These are phyloP conservation scores for Cynara cardunculus DNA, from an alignment of 129 eudicot species.

Conservation along the genomic window DNA sequence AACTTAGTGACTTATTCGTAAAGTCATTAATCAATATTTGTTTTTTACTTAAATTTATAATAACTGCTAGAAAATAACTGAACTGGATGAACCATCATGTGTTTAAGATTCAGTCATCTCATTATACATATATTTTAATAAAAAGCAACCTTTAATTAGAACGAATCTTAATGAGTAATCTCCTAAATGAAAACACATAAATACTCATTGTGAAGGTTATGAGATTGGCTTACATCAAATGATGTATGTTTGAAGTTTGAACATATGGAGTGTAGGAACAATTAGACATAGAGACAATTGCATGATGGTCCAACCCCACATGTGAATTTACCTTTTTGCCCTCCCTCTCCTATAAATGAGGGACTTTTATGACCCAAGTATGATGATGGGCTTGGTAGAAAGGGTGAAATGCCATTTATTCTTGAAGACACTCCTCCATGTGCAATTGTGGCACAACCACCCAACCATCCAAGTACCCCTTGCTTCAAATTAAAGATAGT, in stretches of 20 bases:
- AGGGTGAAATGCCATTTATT: constrained; percentile 14
- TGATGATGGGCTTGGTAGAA: constrained; percentile 16
- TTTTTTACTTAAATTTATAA: neutral
- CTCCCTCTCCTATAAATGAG: constrained; percentile 17
- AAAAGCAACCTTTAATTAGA: neutral
- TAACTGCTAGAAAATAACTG: neutral
- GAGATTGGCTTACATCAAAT: constrained; percentile 11
- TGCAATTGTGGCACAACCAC: constrained; percentile 10
- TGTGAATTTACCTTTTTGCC: neutral
- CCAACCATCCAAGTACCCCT: constrained; percentile 13
- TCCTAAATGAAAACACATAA: neutral
- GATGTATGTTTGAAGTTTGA: constrained; percentile 8
- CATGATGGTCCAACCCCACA: constrained; percentile 18
- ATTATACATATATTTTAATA: too few species aligned
- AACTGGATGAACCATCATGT: neutral
- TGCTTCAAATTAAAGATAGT: constrained; percentile 27
- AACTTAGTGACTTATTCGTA: neutral
- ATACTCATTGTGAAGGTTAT: constrained; percentile 3
- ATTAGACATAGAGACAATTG: neutral
- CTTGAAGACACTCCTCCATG: constrained; percentile 7
- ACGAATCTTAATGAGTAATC: neutral
- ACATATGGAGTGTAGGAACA: neutral
- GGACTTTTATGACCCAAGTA: neutral
- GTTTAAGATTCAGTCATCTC: neutral
- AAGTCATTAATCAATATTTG: neutral